Percentiles rank a stretch among this genome's conserved stretches.
These are phyloP conservation scores for Lophium mytilinum DNA, from an alignment of 495 filamentous ascomycete genomes.

Conservation along the genomic window DNA sequence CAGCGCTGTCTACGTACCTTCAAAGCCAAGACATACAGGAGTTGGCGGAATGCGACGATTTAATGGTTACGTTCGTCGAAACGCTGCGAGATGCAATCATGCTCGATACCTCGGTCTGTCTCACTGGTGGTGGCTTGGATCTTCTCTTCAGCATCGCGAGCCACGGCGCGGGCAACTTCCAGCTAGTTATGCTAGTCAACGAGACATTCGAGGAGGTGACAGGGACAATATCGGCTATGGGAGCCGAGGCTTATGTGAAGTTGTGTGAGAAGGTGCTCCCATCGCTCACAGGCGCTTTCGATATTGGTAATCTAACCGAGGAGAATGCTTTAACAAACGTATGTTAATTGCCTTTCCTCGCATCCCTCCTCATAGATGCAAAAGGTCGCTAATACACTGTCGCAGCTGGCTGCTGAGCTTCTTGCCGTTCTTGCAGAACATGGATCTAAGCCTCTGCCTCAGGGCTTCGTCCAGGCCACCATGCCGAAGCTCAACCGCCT, in stretches of 20 bases:
- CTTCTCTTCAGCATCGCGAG: constrained; percentile 83
- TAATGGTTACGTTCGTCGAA: constrained; percentile 83
- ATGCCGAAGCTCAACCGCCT: constrained; percentile 82
- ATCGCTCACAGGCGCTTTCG: constrained; percentile 78
- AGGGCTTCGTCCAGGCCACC: constrained; percentile 73
- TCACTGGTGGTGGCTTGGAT: constrained; percentile 59
- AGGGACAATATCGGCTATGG: constrained; percentile 52
- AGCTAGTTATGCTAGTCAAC: constrained; percentile 69
- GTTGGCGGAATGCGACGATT: constrained; percentile 75
- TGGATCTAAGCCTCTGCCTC: constrained; percentile 72
- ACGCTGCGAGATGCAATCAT: constrained; percentile 76
- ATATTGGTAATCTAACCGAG: constrained; percentile 74
- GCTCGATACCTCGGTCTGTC: constrained; percentile 61
- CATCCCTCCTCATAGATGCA: not conserved
- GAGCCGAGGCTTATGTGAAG: constrained; percentile 61
- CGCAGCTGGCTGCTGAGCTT: constrained; percentile 71
- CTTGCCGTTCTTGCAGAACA: constrained; percentile 73
- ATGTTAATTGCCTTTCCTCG: constrained; percentile 17
- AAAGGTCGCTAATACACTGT: not conserved
- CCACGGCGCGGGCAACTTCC: constrained; percentile 80
- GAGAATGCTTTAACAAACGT: constrained; percentile 72
- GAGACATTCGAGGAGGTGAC: constrained; percentile 89
- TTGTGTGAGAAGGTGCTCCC: constrained; percentile 83
- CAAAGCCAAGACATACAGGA: constrained; percentile 71
- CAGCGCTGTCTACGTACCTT: constrained; percentile 69